phyloP scores from a whole-genome alignment of 768 basidiomycete genomes.

The Calocera cornea region DNA sequence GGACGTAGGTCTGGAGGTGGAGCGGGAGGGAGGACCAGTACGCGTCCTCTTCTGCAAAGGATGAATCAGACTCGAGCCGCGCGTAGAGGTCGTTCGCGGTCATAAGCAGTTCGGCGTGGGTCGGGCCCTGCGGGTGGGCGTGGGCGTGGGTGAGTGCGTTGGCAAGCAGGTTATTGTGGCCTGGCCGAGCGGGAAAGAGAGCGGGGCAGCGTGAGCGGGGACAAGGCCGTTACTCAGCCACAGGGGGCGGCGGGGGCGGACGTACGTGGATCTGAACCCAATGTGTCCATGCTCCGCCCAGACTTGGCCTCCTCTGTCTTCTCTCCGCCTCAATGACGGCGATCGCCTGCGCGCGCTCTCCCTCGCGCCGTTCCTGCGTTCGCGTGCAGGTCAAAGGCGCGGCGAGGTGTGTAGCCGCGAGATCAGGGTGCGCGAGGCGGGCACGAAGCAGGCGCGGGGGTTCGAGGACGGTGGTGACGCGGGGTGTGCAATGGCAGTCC shows the following conservation, averaged over 20 bases:
- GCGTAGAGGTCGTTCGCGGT: conserved; percentile 50
- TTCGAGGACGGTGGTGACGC: too few relatives aligned
- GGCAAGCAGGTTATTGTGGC: background rate
- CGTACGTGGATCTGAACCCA: conserved; percentile 3
- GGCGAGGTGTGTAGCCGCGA: too few relatives aligned
- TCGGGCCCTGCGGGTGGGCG: conserved; percentile 13
- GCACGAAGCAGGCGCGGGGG: too few relatives aligned
- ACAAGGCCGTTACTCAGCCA: background rate
- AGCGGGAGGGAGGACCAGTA: conserved; percentile 59
- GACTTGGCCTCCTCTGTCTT: background rate
- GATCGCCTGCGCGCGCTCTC: background rate
- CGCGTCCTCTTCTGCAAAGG: conserved; percentile 38
- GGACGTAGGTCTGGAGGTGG: conserved; percentile 55
- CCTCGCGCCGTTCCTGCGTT: background rate
- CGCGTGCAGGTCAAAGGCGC: too few relatives aligned
- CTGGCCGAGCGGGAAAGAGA: background rate
- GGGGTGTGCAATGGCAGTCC: too few relatives aligned
- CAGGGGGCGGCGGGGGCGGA: background rate
- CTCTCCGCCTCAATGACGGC: background rate
- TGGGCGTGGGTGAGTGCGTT: conserved; percentile 10
- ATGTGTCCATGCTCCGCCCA: background rate
- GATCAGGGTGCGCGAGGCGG: too few relatives aligned
- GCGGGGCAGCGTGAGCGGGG: background rate
- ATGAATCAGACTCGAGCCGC: conserved; percentile 34
- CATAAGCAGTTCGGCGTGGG: conserved; percentile 47